Base-by-base conservation (phyloP, 345 rosid species). In the Psidium friedrichsthalianum region DNA sequence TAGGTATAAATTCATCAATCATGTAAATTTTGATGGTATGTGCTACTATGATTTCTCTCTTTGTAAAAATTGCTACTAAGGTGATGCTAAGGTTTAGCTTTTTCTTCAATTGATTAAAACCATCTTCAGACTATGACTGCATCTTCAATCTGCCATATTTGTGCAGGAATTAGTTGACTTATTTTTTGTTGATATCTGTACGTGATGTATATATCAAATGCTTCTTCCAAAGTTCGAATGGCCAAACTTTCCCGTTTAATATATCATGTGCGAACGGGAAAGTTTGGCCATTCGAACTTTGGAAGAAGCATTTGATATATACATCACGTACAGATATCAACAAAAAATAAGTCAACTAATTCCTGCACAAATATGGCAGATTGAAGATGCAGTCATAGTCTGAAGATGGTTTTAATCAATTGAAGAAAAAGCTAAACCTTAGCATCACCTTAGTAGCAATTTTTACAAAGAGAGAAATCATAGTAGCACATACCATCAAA, bases 1-100 rank as follows among this genome's bases (percentile, higher is more conserved):
- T 81, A 91, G 91, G 95, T 95, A 87, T 88, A 56, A 54, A 18
- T 8, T 69, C 25, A 0, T 36, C 40, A 47, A 69, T 69, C 47
- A 20, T 69, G 80, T 36, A 36, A 36, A 69, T 69, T 69, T n/a
- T 69, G 78, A 36, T 36, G 20, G 25, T 69, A 69, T 69, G 18
- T 69, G 80, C 47, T 69, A 18, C 25, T 69, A 69, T 69, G 25
- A 69, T 36, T 69, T 69, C 80, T 69, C 80, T 69, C 20, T 69
- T 69, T 69, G 80, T 69, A 32, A 18, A 64, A 64, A 29, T 64
- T 29, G 44, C 76, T 64, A 36, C 42, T 32, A 32, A 8, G 47
- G 13, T 69, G 78, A 32, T 69, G 78, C 47, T 69, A 32, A 69
- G 47, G 47, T 24, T 69, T 69, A 36, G 76, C 47, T 36, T 69